Percentiles rank a stretch among this genome's conserved stretches.
Evolutionary conservation across 202 grass and related monocot species (phyloP).

Genomic region (Brachypodium distachyon): DNA sequence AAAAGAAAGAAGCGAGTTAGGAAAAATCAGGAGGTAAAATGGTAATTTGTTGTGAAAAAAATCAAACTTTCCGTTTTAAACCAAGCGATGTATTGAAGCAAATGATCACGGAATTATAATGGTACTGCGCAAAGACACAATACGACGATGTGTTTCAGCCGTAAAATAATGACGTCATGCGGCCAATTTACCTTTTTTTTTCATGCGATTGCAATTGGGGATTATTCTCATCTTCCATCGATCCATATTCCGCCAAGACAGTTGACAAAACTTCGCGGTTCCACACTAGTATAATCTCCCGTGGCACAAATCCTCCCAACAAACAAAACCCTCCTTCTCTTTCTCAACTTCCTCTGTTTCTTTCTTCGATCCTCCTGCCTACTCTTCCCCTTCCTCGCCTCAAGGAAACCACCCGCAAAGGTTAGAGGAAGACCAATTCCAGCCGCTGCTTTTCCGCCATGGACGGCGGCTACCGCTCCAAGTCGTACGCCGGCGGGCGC

Average conservation of each 20-base stretch:
- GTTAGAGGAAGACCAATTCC: not conserved
- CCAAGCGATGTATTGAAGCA: no score
- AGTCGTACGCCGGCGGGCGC: slow-evolving; percentile 41
- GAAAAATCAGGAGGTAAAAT: no score
- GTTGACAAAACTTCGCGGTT: slow-evolving; percentile 15
- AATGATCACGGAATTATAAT: no score
- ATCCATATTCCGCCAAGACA: not conserved
- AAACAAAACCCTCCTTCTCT: not conserved
- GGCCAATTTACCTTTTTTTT: no score
- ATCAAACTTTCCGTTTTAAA: no score
- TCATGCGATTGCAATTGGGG: not conserved
- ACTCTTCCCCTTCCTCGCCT: not conserved
- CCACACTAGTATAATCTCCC: not conserved
- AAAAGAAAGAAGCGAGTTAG: no score
- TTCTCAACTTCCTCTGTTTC: not conserved
- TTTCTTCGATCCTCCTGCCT: not conserved
- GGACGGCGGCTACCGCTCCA: slow-evolving; percentile 42
- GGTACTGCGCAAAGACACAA: no score
- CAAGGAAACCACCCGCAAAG: not conserved
- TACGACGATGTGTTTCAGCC: no score
- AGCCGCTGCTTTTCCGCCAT: slow-evolving; percentile 8
- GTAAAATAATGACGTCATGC: no score
- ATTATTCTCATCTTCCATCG: not conserved
- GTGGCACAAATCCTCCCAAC: slow-evolving; percentile 11
- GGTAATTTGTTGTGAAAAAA: no score